A percentile compares a stretch with the other conserved stretches of the same genome.
Conservation (phyloP, 2,329 filamentous ascomycete genomes). For the Sarocladium kiliense region DNA sequence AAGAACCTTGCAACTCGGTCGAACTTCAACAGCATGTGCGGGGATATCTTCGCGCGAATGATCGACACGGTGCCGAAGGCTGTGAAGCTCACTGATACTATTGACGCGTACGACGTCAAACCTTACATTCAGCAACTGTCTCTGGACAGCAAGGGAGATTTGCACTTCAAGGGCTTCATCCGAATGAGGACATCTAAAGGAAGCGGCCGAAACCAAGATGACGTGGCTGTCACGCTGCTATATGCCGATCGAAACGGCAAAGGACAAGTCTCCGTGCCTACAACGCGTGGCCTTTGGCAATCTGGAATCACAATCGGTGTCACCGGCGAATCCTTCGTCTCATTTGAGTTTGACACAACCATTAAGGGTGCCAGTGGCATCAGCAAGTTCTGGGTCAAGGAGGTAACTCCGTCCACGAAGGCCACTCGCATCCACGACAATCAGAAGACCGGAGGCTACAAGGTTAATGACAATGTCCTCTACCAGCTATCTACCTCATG, state of each 20-base stretch:
- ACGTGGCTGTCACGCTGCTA: slow-evolving; percentile 17
- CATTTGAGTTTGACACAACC: slow-evolving; percentile 16
- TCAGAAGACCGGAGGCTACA: slow-evolving; percentile 8
- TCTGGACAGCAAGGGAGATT: slow-evolving; percentile 18
- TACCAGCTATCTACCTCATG: slow-evolving; percentile 8
- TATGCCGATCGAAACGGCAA: slow-evolving; percentile 15
- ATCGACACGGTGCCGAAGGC: slow-evolving; percentile 24
- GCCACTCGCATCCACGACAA: slow-evolving; percentile 7
- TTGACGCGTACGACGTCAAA: slow-evolving; percentile 22
- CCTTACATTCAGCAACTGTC: slow-evolving; percentile 21
- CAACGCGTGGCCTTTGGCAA: slow-evolving; percentile 12
- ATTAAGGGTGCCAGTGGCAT: slow-evolving; percentile 17
- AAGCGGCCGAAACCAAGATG: slow-evolving; percentile 16
- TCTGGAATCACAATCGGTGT: slow-evolving; percentile 16
- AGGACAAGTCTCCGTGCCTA: slow-evolving; percentile 10
- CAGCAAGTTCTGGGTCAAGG: slow-evolving; percentile 18
- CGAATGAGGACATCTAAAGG: slow-evolving; percentile 17
- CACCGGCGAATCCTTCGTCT: slow-evolving; percentile 15
- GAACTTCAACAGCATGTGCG: slow-evolving; percentile 28
- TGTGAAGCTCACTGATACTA: slow-evolving; percentile 23
- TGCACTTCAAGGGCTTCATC: slow-evolving; percentile 21
- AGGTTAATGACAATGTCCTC: slow-evolving; percentile 8
- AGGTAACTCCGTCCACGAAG: slow-evolving; percentile 15
- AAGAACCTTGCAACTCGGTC: slow-evolving; percentile 28
- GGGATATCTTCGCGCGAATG: slow-evolving; percentile 24